Base-by-base conservation (phyloP, 345 rosid species). In the Linum usitatissimum region DNA sequence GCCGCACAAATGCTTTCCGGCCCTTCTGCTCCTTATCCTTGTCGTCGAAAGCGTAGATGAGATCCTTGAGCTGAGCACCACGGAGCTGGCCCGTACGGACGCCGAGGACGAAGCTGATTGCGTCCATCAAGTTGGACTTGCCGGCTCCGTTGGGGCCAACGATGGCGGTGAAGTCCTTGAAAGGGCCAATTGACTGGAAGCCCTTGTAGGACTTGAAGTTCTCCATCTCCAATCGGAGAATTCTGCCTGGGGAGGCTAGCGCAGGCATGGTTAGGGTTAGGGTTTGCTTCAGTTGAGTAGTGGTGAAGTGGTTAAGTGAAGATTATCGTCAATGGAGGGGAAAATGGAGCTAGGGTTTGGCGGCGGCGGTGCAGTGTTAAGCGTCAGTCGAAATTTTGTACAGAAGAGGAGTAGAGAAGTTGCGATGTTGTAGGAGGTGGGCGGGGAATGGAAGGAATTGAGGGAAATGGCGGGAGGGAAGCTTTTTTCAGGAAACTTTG, bases 151-250 rank as follows among this genome's bases (percentile, higher is more conserved):
- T 93, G 30, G 99, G 99, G 36, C 99, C 99, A 42, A 93, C 90
- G 4, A 93, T 90, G 28, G 99, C 99, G 0, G 99, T 93, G 82
- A 93, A 93, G 76, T 93, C 96, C 64, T 75, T 83, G 86, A 93
- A 93, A 0, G 99, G 99, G 15, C 99, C 99, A 28, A 93, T 87
- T 8, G 69, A 51, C 61, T 93, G 97, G 54, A 64, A 70, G 18
- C 99, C 99, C 70, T 86, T 90, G 84, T 90, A 93, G 57, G 99
- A 93, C 75, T 93, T 93, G 94, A 93, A 93, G 64, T 93, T 93
- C 76, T 93, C 97, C 70, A 90, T 79, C 76, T 93, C 99, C 28
- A 93, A 72, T 54, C 77, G 84, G 39, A 73, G 78, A 59, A 93
- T 93, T 78, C 82, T 86, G 53, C 99, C 99, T 48, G 86, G 80